phyloP scores from a whole-genome alignment of 2,329 filamentous ascomycete genomes.

The Cladosporium cucumerinum region DNA sequence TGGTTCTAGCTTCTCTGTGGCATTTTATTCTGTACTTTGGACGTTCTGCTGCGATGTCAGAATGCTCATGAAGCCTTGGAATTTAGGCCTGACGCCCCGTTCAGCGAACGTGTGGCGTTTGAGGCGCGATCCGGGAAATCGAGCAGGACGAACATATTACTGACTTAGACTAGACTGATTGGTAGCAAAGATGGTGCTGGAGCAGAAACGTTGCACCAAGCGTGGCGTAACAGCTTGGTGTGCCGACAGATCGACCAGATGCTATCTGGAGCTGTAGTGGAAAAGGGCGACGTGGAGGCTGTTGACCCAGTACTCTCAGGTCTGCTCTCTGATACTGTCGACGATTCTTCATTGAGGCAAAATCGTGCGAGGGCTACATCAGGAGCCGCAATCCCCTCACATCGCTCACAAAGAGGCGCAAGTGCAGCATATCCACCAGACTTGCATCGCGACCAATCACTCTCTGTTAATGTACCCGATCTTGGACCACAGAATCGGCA shows the following conservation, averaged over 20 bases:
- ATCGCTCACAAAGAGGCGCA: neutral
- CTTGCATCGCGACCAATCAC: neutral
- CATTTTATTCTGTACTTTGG: neutral
- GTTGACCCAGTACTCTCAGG: conserved; percentile 4
- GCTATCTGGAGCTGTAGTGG: conserved; percentile 46
- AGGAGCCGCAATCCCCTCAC: neutral
- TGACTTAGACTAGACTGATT: conserved; percentile 36
- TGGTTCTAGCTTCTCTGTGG: neutral
- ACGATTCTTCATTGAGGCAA: neutral
- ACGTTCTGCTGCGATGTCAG: neutral
- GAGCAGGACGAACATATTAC: neutral
- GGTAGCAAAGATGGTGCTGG: conserved; percentile 52
- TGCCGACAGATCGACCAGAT: conserved; percentile 62
- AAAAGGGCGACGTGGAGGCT: conserved; percentile 15
- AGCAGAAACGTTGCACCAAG: conserved; percentile 56
- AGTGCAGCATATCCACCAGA: neutral
- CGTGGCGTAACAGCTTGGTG: conserved; percentile 61
- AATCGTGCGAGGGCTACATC: neutral
- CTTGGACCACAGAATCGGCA: neutral
- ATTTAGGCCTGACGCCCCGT: too few relatives aligned
- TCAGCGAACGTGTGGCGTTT: neutral
- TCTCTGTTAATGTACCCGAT: neutral
- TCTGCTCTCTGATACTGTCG: neutral
- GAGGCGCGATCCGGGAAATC: neutral
- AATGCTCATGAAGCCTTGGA: neutral